phyloP scores from a whole-genome alignment of 768 basidiomycete genomes.

The Multifurca ochricompacta region DNA sequence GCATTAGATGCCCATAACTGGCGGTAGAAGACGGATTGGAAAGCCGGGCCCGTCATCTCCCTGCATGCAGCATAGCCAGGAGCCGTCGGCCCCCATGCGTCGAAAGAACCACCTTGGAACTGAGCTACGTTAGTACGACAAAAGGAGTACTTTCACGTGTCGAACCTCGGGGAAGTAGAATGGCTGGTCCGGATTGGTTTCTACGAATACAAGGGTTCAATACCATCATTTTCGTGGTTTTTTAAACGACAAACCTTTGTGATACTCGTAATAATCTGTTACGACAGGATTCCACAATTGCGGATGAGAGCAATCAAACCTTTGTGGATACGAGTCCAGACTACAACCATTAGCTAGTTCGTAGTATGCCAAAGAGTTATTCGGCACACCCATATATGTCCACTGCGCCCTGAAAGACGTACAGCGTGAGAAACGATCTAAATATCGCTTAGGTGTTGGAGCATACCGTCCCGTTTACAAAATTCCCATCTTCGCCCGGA shows the following conservation, averaged over 20 bases:
- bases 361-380: background rate
- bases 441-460: background rate
- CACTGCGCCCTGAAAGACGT: constrained; percentile 47
- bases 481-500: constrained; percentile 47
- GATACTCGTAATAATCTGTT: constrained; percentile 59
- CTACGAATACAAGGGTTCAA: constrained; percentile 16
- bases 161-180: constrained; percentile 65
- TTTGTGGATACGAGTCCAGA: constrained; percentile 64
- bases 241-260: constrained; percentile 29
- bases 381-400: constrained; percentile 59
- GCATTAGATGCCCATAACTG: constrained; percentile 75
- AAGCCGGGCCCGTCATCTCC: constrained; percentile 60
- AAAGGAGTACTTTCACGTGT: background rate
- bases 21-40: constrained; percentile 73
- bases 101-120: constrained; percentile 72
- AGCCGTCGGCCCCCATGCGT: constrained; percentile 72
- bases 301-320: constrained; percentile 75
- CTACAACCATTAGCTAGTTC: background rate
- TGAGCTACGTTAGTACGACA: constrained; percentile 23
- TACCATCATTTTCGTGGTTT: background rate
- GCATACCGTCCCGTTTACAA: constrained; percentile 61
- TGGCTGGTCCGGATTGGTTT: constrained; percentile 41
- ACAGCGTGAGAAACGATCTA: background rate
- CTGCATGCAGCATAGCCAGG: constrained; percentile 64
- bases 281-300: constrained; percentile 55